Conservation (phyloP, 768 basidiomycete genomes). For the Boletus barrowsii region DNA sequence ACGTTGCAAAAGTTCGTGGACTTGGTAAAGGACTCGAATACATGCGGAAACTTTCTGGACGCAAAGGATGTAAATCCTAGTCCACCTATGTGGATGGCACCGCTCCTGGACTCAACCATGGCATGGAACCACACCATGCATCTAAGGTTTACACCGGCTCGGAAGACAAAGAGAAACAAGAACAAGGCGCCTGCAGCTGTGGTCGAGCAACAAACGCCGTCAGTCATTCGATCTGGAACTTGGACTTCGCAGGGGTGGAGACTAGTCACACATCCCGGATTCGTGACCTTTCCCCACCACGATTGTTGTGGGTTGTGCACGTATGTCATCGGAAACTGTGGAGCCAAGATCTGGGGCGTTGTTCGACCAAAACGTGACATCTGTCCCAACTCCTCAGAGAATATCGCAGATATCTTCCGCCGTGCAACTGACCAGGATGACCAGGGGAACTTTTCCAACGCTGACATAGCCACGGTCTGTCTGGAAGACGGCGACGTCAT, state of each 20-base stretch:
- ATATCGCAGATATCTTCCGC: too few species aligned
- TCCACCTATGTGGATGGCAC: neutral
- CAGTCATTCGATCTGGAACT: too few species aligned
- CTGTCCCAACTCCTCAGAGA: too few species aligned
- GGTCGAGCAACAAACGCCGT: too few species aligned
- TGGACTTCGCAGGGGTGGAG: too few species aligned
- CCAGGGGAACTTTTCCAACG: too few species aligned
- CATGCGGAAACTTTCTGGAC: neutral
- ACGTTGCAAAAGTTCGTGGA: neutral
- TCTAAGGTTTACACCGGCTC: neutral
- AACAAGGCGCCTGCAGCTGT: neutral
- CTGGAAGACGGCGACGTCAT: too few species aligned
- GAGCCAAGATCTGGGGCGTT: neutral
- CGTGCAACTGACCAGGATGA: too few species aligned
- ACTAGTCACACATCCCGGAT: neutral
- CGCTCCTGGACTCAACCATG: neutral
- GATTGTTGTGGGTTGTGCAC: slow-evolving; percentile 2
- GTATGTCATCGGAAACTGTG: neutral
- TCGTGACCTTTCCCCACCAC: neutral
- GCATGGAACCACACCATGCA: neutral
- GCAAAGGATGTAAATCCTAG: neutral
- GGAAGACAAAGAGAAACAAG: neutral
- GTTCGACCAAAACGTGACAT: neutral
- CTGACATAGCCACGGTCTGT: too few species aligned
- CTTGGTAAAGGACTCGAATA: neutral